Percentiles rank a stretch among this genome's conserved stretches.
Evolutionary conservation across 2,329 filamentous ascomycete species (phyloP).

Genomic region (Pseudogymnoascus sp.): DNA sequence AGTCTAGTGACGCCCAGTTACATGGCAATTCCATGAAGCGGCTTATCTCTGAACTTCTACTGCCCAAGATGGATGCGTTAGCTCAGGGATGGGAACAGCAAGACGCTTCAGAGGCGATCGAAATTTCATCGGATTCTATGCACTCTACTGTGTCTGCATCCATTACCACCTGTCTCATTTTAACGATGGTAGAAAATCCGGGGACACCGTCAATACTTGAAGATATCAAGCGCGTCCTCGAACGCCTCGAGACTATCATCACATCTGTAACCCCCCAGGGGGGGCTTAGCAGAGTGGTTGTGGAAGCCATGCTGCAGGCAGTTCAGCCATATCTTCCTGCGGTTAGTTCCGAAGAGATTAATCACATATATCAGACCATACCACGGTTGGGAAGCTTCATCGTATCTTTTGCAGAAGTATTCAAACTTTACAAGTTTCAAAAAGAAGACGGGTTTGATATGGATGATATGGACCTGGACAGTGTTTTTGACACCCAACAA

Average conservation of each 20-base stretch:
- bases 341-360: conserved; percentile 17
- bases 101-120: conserved; percentile 18
- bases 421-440: conserved; percentile 13
- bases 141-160: conserved; percentile 23
- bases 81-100: conserved; percentile 23
- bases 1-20: conserved; percentile 10
- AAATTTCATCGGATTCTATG: conserved; percentile 25
- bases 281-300: neutral
- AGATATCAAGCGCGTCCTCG: conserved; percentile 16
- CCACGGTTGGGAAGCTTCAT: conserved; percentile 24
- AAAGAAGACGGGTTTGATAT: neutral
- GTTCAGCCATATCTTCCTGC: conserved; percentile 25
- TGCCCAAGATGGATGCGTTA: conserved; percentile 24
- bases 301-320: conserved; percentile 18
- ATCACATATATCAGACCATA: conserved; percentile 16
- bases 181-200: conserved; percentile 20
- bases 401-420: conserved; percentile 17
- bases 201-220: conserved; percentile 15
- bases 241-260: conserved; percentile 16
- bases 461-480: conserved; percentile 61
- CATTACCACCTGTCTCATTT: conserved; percentile 22
- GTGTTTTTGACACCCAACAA: conserved; percentile 53
- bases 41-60: conserved; percentile 26
- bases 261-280: neutral
- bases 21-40: conserved; percentile 24